These are phyloP conservation scores for Mucor indicus DNA, from an alignment of 371 early-diverging fungal genomes.

Conservation along the genomic window DNA sequence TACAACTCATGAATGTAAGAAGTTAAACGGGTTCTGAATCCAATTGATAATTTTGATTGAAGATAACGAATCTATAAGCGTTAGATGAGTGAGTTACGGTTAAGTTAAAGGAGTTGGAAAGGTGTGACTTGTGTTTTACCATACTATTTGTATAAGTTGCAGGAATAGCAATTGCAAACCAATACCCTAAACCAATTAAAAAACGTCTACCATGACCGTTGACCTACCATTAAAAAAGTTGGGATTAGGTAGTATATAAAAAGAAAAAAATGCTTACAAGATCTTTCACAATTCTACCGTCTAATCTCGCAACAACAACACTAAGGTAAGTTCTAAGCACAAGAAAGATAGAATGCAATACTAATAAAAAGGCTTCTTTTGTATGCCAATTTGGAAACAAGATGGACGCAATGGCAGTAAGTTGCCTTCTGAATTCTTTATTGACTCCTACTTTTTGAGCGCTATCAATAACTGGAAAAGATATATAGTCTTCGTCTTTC, in stretches of 20 bases:
- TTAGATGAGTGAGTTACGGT: too few species aligned
- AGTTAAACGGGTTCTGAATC: slow-evolving; percentile 82
- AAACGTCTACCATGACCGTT: slow-evolving; percentile 36
- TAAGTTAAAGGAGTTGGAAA: not conserved
- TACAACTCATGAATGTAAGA: slow-evolving; percentile 79
- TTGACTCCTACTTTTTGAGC: slow-evolving; percentile 61
- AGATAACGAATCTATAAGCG: slow-evolving; percentile 77
- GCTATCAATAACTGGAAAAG: slow-evolving; percentile 28
- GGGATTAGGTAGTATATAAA: not conserved
- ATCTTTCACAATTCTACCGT: slow-evolving; percentile 91
- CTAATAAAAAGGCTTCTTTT: slow-evolving; percentile 79
- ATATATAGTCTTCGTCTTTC: not conserved
- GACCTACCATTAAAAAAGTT: slow-evolving; percentile 21
- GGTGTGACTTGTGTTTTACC: slow-evolving; percentile 39
- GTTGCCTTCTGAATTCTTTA: slow-evolving; percentile 65
- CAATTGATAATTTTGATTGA: slow-evolving; percentile 90
- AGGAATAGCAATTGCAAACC: slow-evolving; percentile 96
- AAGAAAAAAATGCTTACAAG: slow-evolving; percentile 55
- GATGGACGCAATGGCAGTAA: slow-evolving; percentile 67
- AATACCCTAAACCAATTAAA: slow-evolving; percentile 65
- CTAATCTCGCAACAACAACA: slow-evolving; percentile 90
- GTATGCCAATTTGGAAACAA: slow-evolving; percentile 67
- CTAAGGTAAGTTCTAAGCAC: slow-evolving; percentile 89
- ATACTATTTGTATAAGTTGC: slow-evolving; percentile 98
- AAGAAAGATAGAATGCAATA: slow-evolving; percentile 83